Conservation (phyloP, 2,329 filamentous ascomycete genomes). For the Fusarium anthophilum region DNA sequence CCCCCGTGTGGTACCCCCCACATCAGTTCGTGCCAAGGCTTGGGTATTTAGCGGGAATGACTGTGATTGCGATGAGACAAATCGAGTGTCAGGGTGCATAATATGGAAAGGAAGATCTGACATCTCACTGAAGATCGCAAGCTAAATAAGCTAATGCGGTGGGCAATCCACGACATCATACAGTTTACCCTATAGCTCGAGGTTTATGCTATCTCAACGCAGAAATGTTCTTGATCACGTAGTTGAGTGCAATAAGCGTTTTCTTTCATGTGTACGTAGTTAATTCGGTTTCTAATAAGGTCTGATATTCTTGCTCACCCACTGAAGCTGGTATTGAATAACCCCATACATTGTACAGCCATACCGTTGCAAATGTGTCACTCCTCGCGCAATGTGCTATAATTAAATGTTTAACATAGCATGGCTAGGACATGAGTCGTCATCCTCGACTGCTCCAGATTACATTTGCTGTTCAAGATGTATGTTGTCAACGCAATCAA, state of each 20-base stretch:
- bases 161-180: not conserved
- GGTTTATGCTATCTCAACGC: too few relatives aligned
- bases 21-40: slow-evolving; percentile 24
- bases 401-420: not conserved
- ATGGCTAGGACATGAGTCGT: not conserved
- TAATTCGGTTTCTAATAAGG: not conserved
- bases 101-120: slow-evolving; percentile 10
- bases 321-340: not conserved
- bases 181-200: slow-evolving; percentile 2
- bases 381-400: not conserved
- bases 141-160: not conserved
- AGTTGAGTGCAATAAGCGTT: not conserved
- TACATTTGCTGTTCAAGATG: not conserved
- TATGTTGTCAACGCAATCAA: slow-evolving; percentile 22
- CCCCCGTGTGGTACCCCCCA: slow-evolving; percentile 30
- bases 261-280: too few relatives aligned
- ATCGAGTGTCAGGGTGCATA: slow-evolving; percentile 9
- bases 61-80: slow-evolving; percentile 11
- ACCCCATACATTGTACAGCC: not conserved
- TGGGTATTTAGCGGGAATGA: not conserved
- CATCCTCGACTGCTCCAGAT: not conserved
- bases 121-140: not conserved
- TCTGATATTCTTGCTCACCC: not conserved
- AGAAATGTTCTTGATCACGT: not conserved
- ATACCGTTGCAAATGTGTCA: not conserved